Evolutionary conservation across 805 yeast genomes (phyloP).

Genomic region (Yarrowia bubula): DNA sequence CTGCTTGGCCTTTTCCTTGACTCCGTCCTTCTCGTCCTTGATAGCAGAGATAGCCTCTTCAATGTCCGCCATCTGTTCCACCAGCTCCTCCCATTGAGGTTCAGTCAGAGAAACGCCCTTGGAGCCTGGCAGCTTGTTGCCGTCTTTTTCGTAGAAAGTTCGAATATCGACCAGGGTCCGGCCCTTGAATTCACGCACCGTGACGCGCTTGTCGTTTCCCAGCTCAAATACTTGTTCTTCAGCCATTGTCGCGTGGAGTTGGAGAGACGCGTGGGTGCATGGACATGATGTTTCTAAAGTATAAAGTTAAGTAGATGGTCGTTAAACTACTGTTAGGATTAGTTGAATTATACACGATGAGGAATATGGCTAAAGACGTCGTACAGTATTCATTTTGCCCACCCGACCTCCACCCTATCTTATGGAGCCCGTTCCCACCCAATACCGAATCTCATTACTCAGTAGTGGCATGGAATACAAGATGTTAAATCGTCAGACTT

Average conservation of each 20-base stretch:
- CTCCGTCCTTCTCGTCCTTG: slow-evolving; percentile 17
- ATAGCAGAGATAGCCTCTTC: slow-evolving; percentile 32
- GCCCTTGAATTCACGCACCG: slow-evolving; percentile 70
- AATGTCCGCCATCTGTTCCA: slow-evolving; percentile 31
- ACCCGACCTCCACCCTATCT: no score
- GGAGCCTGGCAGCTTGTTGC: slow-evolving; percentile 74
- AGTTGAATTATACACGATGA: background rate
- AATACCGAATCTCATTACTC: no score
- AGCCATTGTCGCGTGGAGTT: background rate
- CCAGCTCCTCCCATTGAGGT: slow-evolving; percentile 34
- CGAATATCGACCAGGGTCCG: slow-evolving; percentile 74
- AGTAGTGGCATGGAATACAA: no score
- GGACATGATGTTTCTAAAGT: background rate
- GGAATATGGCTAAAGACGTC: no score
- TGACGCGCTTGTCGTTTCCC: slow-evolving; percentile 64
- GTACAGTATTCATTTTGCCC: no score
- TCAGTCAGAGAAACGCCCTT: slow-evolving; percentile 46
- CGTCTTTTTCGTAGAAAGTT: slow-evolving; percentile 65
- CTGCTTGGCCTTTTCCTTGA: background rate
- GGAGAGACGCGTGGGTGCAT: background rate
- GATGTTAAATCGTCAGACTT: no score
- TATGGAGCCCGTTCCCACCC: no score
- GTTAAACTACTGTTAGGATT: background rate
- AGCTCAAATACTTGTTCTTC: slow-evolving; percentile 38
- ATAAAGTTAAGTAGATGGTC: background rate